These are phyloP conservation scores for Penicillium polonicum DNA, from an alignment of 2,329 filamentous ascomycete species.

Conservation along the genomic window DNA sequence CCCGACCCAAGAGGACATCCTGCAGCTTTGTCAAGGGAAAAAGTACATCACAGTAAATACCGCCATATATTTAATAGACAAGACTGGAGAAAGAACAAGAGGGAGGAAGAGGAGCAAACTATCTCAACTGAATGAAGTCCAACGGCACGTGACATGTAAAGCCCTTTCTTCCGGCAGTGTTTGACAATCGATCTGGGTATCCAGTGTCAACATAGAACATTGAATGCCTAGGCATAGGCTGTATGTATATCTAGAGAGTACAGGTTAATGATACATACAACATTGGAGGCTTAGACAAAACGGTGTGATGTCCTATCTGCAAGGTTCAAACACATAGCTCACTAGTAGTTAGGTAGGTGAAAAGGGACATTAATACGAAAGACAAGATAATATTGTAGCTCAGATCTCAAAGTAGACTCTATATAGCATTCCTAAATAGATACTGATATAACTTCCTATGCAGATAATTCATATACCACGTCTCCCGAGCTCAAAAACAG, in stretches of 20 bases:
- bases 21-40: too few relatives aligned
- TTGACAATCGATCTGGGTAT: background rate
- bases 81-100: background rate
- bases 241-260: background rate
- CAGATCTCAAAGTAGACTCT: background rate
- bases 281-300: background rate
- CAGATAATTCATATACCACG: background rate
- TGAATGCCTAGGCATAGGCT: background rate
- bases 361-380: background rate
- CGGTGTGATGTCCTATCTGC: background rate
- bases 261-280: background rate
- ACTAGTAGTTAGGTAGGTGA: background rate
- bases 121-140: background rate
- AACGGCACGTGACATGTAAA: background rate
- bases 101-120: background rate
- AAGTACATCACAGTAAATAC: background rate
- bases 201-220: background rate
- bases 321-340: background rate
- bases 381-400: background rate
- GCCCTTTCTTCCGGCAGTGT: background rate
- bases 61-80: background rate
- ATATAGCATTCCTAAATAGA: background rate
- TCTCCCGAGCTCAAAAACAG: background rate
- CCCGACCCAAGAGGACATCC: too few relatives aligned
- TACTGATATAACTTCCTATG: background rate